Base-by-base conservation (phyloP, 768 basidiomycete genomes). In the Suillus variegatus region DNA sequence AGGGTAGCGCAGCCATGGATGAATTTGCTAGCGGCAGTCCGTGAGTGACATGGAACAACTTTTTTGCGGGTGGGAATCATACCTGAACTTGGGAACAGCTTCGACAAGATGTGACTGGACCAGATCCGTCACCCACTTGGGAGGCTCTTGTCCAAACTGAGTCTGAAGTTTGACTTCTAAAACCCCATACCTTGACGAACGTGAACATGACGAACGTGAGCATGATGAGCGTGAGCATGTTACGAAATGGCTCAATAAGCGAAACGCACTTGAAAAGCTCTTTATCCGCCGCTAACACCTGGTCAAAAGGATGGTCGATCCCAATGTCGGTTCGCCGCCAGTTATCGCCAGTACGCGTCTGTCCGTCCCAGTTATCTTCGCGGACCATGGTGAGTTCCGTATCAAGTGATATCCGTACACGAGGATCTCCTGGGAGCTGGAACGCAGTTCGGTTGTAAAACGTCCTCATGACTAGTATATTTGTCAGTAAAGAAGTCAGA, bases 381-480 rank as follows among this genome's bases (percentile, higher is more conserved):
- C 97, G 86, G 62, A 97, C 77, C 85, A 99, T 89, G 4, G 93
- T 91, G 41, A 99, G 86, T 75, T 98, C 94, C 0, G 97, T 99
- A 74, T 99, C 97, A 66, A 99, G 88, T 20, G 97, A 99, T 66
- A 99, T 98, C 60, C 97, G 95, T 44, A 99, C 49, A 25, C 49
- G 22, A 3, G 25, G 97, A 74, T 99, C 97, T 25, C 97, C 97
- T 10, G 97, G 97, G 28, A 99, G 86, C 78, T 99, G 97, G 84
- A 99, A 99, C 1, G 97, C 97, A 16, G 97, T 99, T 49, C 97
- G 92, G 74, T 98, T 97, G 81, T 99, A 99, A 80, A 98, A 99
- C 10, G 96, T 94, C 22, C 97, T 86, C 90, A 97, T 89, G 44
- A 98, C 97, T 96, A 62, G 10, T 47, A 52, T 52, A 32, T 49